A percentile compares a stretch with the other conserved stretches of the same genome.
phyloP scores from a whole-genome alignment of 805 yeast species.

The Kazachstania psychrophila region DNA sequence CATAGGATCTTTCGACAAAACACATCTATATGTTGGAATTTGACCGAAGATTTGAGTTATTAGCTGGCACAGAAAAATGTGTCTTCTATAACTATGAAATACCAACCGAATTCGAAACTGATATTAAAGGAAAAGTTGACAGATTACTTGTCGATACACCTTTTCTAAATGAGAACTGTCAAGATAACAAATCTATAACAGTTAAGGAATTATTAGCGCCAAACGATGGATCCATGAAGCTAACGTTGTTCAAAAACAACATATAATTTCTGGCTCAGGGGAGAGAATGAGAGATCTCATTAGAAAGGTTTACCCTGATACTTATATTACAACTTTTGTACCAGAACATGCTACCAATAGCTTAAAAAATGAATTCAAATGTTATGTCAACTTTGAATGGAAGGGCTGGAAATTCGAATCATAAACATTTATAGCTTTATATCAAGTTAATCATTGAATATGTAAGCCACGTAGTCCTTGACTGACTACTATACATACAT shows the following conservation, averaged over 20 bases:
- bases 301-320: slow-evolving; percentile 51
- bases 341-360: slow-evolving; percentile 87
- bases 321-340: slow-evolving; percentile 51
- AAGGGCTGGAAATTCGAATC: slow-evolving; percentile 52
- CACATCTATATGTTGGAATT: slow-evolving; percentile 69
- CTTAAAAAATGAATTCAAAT: slow-evolving; percentile 76
- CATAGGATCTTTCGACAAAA: slow-evolving; percentile 57
- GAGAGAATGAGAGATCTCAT: slow-evolving; percentile 74
- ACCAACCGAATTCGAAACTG: slow-evolving; percentile 53
- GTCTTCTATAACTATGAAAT: slow-evolving; percentile 65
- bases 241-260: slow-evolving; percentile 36
- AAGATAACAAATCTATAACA: slow-evolving; percentile 54
- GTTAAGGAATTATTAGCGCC: slow-evolving; percentile 48
- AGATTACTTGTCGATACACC: slow-evolving; percentile 82
- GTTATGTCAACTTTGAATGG: slow-evolving; percentile 74
- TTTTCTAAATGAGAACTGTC: slow-evolving; percentile 74
- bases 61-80: slow-evolving; percentile 62
- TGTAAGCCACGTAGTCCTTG: no score
- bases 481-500: no score
- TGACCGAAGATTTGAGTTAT: slow-evolving; percentile 64
- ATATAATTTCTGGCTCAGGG: slow-evolving; percentile 74
- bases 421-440: no score
- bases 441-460: no score
- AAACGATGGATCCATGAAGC: slow-evolving; percentile 34
- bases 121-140: slow-evolving; percentile 53